Evolutionary conservation across 169 alveolate genomes (phyloP).

Genomic region (Sarcocystis neurona): DNA sequence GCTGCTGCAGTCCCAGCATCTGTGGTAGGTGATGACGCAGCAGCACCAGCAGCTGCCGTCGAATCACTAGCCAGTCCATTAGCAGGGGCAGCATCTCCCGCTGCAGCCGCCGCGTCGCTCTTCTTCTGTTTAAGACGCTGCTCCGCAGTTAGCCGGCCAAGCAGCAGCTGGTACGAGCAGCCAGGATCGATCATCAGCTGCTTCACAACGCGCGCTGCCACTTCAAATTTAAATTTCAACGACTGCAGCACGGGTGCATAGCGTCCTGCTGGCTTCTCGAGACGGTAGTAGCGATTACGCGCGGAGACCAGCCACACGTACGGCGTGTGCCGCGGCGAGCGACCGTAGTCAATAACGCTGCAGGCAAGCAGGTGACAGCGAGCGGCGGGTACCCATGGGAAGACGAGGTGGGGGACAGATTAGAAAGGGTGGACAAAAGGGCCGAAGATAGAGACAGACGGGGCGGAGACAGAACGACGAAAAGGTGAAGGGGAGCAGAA

Average conservation of each 20-base stretch:
- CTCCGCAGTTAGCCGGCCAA: constrained; percentile 40
- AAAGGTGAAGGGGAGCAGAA: background rate
- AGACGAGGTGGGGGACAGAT: background rate
- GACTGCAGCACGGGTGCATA: constrained; percentile 43
- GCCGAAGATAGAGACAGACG: background rate
- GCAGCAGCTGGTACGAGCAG: constrained; percentile 34
- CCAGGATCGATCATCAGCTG: constrained; percentile 41
- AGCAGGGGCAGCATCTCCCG: background rate
- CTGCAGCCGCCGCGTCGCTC: constrained; percentile 26
- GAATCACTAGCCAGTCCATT: no score
- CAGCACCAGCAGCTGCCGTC: background rate
- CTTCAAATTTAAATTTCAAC: constrained; percentile 23
- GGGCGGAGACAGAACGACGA: background rate
- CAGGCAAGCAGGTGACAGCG: background rate
- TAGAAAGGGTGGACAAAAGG: background rate
- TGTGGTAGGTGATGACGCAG: no score
- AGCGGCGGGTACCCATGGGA: background rate
- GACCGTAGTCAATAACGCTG: constrained; percentile 55
- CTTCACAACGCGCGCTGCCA: constrained; percentile 45
- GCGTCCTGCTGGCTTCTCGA: constrained; percentile 55
- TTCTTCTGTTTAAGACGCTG: constrained; percentile 11
- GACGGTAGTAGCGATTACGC: constrained; percentile 39
- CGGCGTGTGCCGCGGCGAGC: constrained; percentile 29
- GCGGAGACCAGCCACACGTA: constrained; percentile 18
- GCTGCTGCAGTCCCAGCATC: no score